phyloP scores from a whole-genome alignment of 306 rosid genomes.

The Malus asiatica region DNA sequence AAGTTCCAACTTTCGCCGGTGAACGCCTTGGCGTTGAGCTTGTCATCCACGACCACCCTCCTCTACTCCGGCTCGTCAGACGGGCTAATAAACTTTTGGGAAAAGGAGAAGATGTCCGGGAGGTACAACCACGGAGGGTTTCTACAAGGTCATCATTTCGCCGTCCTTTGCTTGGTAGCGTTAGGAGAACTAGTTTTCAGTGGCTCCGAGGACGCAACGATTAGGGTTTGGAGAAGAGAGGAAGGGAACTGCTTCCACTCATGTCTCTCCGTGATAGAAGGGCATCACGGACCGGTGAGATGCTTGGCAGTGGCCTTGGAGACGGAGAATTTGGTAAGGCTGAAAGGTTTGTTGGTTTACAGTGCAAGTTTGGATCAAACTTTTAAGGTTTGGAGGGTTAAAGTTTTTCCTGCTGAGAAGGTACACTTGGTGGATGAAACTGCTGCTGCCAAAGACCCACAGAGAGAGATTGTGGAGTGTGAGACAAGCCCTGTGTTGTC shows the following conservation, averaged over 20 bases:
- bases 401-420: conserved; percentile 32
- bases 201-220: conserved; percentile 40
- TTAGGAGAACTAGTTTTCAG: conserved; percentile 37
- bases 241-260: conserved; percentile 42
- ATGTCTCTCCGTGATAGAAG: conserved; percentile 41
- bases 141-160: conserved; percentile 47
- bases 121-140: conserved; percentile 48
- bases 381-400: conserved; percentile 50
- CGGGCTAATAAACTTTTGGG: conserved; percentile 51
- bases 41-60: conserved; percentile 19
- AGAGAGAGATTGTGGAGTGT: conserved; percentile 32
- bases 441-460: conserved; percentile 13
- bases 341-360: conserved; percentile 37
- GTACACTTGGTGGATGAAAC: conserved; percentile 17
- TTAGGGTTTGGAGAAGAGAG: conserved; percentile 50
- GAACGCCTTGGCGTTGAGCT: conserved; percentile 38
- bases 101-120: conserved; percentile 39
- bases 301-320: conserved; percentile 44
- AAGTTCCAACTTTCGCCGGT: conserved; percentile 38
- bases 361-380: conserved; percentile 59
- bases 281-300: conserved; percentile 47
- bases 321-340: conserved; percentile 24
- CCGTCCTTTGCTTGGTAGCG: conserved; percentile 40
- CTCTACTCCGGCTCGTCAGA: conserved; percentile 44
- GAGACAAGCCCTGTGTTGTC: conserved; percentile 42